Evolutionary conservation across 495 filamentous ascomycete species (phyloP), one percentile per base, ranked within the genome.

Genomic region (Hypoxylon fuscum): DNA sequence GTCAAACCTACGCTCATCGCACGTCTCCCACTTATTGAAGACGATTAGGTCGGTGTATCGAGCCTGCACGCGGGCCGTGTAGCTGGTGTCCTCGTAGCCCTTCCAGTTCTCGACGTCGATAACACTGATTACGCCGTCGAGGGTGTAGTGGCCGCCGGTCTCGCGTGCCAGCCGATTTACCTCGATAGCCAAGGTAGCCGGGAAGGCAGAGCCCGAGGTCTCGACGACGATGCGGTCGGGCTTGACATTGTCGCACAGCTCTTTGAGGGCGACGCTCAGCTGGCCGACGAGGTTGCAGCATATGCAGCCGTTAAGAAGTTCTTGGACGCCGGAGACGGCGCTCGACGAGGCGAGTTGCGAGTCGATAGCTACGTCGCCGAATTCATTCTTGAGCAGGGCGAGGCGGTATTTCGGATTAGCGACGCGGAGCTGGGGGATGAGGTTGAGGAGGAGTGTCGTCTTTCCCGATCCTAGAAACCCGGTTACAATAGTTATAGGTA

Each of bases 21-120:
- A 84, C 2, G 62, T 48, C 74, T 98, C 95, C 93, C 94, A 97
- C 77, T 98, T 98, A 76, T 97, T 98, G 55, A 96, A 88, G 20
- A 98, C 82, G 44, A 98, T 88, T 62, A 97, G 69, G 80, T 98
- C 95, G 41, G 95, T 98, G 75, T 96, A 97, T 67, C 80, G 73
- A 21, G 91, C 92, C 77, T 96, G 92, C 44, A 94, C 75, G 70
- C 89, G 86, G n/a, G 92, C 92, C 44, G 92, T 95, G 40, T 90
- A 93, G 22, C 83, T 87, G 10, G 92, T 96, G 77, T 97, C 93
- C 63, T 91, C 92, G 70, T 98, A 98, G 1, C 95, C 95, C 61
- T 85, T 80, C 93, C 93, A 98, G 73, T 98, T 98, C 83, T 98
- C 95, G 4, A 95, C 92, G 73, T 98, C 95, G 46, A 98, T 89